These are phyloP conservation scores for Cadophora sp. DNA, from an alignment of 2,329 filamentous ascomycete genomes.

Conservation along the genomic window DNA sequence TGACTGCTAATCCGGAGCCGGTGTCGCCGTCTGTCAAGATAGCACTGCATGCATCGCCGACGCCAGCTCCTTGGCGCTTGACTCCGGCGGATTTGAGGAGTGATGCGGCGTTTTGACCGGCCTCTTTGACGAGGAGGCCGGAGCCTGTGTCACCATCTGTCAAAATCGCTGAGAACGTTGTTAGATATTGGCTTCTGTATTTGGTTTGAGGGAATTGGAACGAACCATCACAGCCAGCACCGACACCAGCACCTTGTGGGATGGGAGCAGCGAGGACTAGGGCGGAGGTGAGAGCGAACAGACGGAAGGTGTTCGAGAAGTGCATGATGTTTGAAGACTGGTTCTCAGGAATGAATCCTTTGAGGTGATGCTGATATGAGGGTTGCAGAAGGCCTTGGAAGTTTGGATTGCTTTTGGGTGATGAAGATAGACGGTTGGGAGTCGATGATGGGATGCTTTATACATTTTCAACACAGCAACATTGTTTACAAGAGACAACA, in stretches of 20 bases:
- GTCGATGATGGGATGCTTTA: not conserved
- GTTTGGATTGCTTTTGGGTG: not conserved
- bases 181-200: not conserved
- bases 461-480: not conserved
- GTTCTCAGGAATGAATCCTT: not conserved
- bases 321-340: constrained; percentile 6
- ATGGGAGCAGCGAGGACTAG: constrained; percentile 14
- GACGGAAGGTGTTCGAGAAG: not conserved
- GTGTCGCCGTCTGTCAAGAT: constrained; percentile 25
- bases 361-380: too few relatives aligned
- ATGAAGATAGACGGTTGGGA: too few relatives aligned
- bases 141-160: constrained; percentile 24
- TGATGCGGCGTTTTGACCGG: constrained; percentile 19
- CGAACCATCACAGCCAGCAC: constrained; percentile 22
- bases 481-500: not conserved
- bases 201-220: not conserved
- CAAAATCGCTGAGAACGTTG: constrained; percentile 15
- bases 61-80: constrained; percentile 22
- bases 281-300: constrained; percentile 10
- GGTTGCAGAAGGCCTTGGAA: not conserved
- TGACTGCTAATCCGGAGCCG: constrained; percentile 17
- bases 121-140: constrained; percentile 26
- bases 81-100: constrained; percentile 21
- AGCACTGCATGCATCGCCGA: constrained; percentile 17
- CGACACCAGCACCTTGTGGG: constrained; percentile 19